Percentiles rank a stretch among this genome's conserved stretches.
These are phyloP conservation scores for Neoscytalidium dimidiatum DNA, from an alignment of 2,329 filamentous ascomycete genomes.

Conservation along the genomic window DNA sequence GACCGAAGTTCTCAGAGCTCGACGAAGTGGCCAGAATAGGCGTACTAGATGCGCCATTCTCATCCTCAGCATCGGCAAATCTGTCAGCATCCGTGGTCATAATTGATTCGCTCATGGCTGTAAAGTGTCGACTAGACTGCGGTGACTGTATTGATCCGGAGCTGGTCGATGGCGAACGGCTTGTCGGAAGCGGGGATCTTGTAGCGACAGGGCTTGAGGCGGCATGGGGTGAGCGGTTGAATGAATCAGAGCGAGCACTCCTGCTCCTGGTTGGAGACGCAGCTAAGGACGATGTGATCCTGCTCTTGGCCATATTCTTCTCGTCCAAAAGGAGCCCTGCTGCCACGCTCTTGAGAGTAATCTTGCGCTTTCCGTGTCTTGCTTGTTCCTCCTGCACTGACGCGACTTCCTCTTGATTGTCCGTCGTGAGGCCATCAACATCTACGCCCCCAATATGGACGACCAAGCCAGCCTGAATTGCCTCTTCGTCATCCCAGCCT, in stretches of 20 bases:
- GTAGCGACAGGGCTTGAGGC: neutral
- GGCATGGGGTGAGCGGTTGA: neutral
- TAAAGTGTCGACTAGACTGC: neutral
- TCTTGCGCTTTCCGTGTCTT: constrained; percentile 66
- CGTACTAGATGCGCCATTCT: constrained; percentile 24
- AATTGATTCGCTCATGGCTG: constrained; percentile 28
- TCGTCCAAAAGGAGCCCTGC: constrained; percentile 51
- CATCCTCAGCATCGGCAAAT: constrained; percentile 45
- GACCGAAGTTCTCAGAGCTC: neutral
- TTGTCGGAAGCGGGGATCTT: neutral
- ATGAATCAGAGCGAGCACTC: neutral
- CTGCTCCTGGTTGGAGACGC: neutral
- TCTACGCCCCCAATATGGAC: constrained; percentile 65
- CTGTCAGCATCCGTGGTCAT: constrained; percentile 42
- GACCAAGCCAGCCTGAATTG: constrained; percentile 10
- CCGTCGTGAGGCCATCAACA: constrained; percentile 61
- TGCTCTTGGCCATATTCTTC: constrained; percentile 15
- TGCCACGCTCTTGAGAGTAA: constrained; percentile 64
- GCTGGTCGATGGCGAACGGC: neutral
- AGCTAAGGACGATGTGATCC: neutral
- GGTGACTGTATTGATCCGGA: neutral
- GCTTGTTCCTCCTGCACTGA: constrained; percentile 23
- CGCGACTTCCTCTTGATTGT: constrained; percentile 22
- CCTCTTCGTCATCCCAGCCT: constrained; percentile 62
- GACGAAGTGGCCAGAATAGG: neutral